Evolutionary conservation across 2,329 filamentous ascomycete species (phyloP).

Genomic region (Pseudocercospora musae): DNA sequence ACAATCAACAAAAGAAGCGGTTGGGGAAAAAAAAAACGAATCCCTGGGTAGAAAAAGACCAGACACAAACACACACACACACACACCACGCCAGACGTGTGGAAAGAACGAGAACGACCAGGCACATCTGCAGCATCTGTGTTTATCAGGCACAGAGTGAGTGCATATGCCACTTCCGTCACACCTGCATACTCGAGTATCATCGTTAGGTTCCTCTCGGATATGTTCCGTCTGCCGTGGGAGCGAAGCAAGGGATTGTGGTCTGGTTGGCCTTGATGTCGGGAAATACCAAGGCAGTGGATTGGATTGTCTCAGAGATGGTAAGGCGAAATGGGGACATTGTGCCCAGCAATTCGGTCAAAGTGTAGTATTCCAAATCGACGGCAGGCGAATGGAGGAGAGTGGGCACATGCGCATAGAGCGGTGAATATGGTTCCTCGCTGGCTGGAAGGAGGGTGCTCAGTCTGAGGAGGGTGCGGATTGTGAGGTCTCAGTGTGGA

Average conservation of each 20-base stretch:
- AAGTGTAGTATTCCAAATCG: not conserved
- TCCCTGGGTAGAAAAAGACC: not conserved
- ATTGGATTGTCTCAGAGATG: not conserved
- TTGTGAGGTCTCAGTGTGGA: not conserved
- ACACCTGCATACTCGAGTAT: not conserved
- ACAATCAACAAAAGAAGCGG: too few species aligned
- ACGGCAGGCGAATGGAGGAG: not conserved
- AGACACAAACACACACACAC: not conserved
- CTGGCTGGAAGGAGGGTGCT: not conserved
- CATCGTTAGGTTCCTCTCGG: not conserved
- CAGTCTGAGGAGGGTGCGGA: not conserved
- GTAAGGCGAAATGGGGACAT: not conserved
- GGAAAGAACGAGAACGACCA: conserved; percentile 1
- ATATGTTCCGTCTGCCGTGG: not conserved
- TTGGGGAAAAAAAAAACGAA: not conserved
- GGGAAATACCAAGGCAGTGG: not conserved
- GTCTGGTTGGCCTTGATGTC: not conserved
- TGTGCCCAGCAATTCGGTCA: not conserved
- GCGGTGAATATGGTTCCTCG: too few species aligned
- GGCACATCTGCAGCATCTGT: not conserved
- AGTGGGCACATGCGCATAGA: not conserved
- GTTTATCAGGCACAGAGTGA: not conserved
- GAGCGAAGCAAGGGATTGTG: not conserved
- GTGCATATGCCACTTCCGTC: conserved; percentile 4
- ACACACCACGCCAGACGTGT: not conserved